Conservation (phyloP, 495 filamentous ascomycete species). For the Podospora pseudoanserina region DNA sequence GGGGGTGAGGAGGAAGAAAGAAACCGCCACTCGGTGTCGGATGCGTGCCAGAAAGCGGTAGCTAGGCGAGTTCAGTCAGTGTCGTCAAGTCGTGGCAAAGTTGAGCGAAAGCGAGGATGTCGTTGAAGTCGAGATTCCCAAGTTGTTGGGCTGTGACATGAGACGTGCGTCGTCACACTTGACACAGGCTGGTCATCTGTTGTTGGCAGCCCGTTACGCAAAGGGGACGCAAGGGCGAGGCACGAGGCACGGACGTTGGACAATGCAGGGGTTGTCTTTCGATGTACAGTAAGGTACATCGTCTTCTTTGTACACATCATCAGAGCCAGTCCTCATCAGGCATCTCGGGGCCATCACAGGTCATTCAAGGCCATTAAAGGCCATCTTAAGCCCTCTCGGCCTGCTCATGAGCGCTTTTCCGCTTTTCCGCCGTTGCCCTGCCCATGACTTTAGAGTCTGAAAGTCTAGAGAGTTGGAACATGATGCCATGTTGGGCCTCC, state of each 20-base stretch:
- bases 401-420: background rate
- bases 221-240: conserved; percentile 2
- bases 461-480: background rate
- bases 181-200: conserved; percentile 5
- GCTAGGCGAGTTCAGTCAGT: conserved; percentile 3
- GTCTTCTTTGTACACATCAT: conserved; percentile 26
- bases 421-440: background rate
- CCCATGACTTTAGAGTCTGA: too few relatives aligned
- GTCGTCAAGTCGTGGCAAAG: background rate
- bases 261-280: background rate
- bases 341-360: background rate
- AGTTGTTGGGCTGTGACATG: conserved; percentile 7
- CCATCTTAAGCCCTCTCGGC: conserved; percentile 14
- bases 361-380: conserved; percentile 24
- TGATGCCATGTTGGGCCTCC: background rate
- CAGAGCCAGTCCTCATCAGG: conserved; percentile 16
- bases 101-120: conserved; percentile 9
- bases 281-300: conserved; percentile 20
- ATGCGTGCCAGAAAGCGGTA: background rate
- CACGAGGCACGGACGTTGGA: conserved; percentile 8
- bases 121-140: background rate
- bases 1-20: background rate
- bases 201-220: background rate
- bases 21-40: background rate
- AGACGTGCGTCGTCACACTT: conserved; percentile 21